Evolutionary conservation across 371 early-diverging fungal genomes (phyloP).

Genomic region (Apophysomyces trapeziformis): DNA sequence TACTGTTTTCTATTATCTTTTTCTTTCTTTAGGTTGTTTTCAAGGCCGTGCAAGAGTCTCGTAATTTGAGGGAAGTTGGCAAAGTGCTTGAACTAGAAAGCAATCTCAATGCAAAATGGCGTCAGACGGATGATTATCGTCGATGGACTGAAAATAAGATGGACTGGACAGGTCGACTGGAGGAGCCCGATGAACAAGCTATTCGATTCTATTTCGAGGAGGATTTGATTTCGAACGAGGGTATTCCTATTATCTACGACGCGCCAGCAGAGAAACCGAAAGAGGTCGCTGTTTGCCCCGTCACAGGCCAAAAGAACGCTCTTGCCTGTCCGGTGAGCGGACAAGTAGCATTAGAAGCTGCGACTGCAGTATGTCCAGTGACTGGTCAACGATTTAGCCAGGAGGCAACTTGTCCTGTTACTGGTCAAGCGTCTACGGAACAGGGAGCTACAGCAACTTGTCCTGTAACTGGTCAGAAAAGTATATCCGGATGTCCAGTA

Average conservation of each 20-base stretch:
- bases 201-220: slow-evolving; percentile 26
- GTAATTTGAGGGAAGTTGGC: slow-evolving; percentile 12
- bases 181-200: slow-evolving; percentile 10
- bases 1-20: background rate
- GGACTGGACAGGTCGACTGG: slow-evolving; percentile 9
- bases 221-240: background rate
- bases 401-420: slow-evolving; percentile 19
- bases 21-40: slow-evolving; percentile 26
- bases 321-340: slow-evolving; percentile 19
- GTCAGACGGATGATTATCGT: slow-evolving; percentile 39
- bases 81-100: slow-evolving; percentile 36
- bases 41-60: slow-evolving; percentile 25
- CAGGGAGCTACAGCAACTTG: background rate
- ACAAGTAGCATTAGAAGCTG: background rate
- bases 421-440: slow-evolving; percentile 6
- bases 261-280: slow-evolving; percentile 20
- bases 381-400: slow-evolving; percentile 22
- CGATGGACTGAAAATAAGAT: slow-evolving; percentile 20
- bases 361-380: slow-evolving; percentile 26
- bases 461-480: slow-evolving; percentile 18
- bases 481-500: too few species aligned
- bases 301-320: slow-evolving; percentile 20
- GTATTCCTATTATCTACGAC: slow-evolving; percentile 18
- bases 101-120: slow-evolving; percentile 41
- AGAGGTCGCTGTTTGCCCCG: slow-evolving; percentile 24